Evolutionary conservation across 2,329 filamentous ascomycete species (phyloP), one percentile per base, ranked within the genome.

Genomic region (Lachnellula arida): DNA sequence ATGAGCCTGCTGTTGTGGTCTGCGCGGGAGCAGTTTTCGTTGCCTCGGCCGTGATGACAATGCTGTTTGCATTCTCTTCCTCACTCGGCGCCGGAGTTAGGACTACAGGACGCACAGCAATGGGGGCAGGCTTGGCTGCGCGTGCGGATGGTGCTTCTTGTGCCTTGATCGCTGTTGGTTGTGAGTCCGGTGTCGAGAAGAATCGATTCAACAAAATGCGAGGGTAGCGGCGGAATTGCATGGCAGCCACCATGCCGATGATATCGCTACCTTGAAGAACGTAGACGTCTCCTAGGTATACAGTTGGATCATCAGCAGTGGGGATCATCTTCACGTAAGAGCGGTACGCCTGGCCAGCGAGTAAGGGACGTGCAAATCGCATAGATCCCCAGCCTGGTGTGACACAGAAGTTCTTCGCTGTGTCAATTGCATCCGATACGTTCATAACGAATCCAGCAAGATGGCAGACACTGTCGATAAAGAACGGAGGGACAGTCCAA

Each of bases 401-500:
- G 62, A 84, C 79, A 67, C 74, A 84, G 49, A 82, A 77, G 56
- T 79, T 72, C 46, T 78, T 74, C 15, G 76, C 73, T 2, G 78
- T 57, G 35, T 68, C 62, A 11, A 62, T 51, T 19, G 56, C 59
- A 56, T 68, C 67, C 8, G 78, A 80, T 11, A 75, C 80, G 59
- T 84, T 84, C 70, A 82, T 75, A 60, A 83, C 78, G 70, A 84
- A 84, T 23, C 81, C 81, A 0, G 80, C 79, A 55, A 82, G 76
- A 58, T 83, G 81, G 56, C 78, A 80, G 56, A 80, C 64, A 53
- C 78, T 81, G 63, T 84, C 80, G 49, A 84, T 79, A 73, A 78
- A 82, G 67, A 78, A 79, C 0, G 39, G 39, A 42, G 34, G 9
- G 8, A 37, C 78, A 56, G 85, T 72, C 68, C 77, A 84, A 23